These are phyloP conservation scores for Talaromyces borbonicus DNA, from an alignment of 495 filamentous ascomycete genomes.

Conservation along the genomic window DNA sequence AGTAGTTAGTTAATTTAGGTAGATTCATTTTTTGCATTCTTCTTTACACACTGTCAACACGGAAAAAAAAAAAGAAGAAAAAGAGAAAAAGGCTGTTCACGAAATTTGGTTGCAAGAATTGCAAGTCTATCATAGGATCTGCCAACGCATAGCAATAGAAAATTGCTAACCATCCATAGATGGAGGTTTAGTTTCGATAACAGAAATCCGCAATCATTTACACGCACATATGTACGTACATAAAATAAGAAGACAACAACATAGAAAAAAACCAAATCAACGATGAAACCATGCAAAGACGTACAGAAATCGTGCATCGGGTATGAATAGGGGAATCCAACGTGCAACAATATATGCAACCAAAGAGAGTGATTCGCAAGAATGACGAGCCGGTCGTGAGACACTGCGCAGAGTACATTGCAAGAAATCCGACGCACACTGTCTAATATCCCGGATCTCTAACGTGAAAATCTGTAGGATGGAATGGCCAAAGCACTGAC, in stretches of 20 bases:
- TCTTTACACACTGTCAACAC: not conserved
- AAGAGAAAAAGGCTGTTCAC: too few relatives aligned
- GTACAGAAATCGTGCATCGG: not conserved
- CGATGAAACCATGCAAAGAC: not conserved
- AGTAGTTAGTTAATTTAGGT: too few relatives aligned
- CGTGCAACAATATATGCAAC: not conserved
- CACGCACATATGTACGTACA: too few relatives aligned
- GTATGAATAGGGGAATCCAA: not conserved
- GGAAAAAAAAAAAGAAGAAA: not conserved
- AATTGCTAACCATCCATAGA: too few relatives aligned
- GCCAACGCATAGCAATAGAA: too few relatives aligned
- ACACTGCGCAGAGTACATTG: not conserved
- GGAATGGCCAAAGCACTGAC: not conserved
- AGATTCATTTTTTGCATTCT: constrained; percentile 1
- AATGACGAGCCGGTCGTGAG: not conserved
- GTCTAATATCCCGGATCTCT: not conserved
- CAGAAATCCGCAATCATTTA: not conserved
- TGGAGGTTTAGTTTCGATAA: too few relatives aligned
- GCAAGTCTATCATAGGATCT: too few relatives aligned
- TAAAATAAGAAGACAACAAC: too few relatives aligned
- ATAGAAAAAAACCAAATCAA: not conserved
- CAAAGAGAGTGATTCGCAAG: not conserved
- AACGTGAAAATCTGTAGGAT: not conserved
- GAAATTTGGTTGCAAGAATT: too few relatives aligned
- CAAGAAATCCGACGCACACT: not conserved